Base-by-base conservation (phyloP, 2,329 filamentous ascomycete species). In the Beauveria scarabaeidicola region DNA sequence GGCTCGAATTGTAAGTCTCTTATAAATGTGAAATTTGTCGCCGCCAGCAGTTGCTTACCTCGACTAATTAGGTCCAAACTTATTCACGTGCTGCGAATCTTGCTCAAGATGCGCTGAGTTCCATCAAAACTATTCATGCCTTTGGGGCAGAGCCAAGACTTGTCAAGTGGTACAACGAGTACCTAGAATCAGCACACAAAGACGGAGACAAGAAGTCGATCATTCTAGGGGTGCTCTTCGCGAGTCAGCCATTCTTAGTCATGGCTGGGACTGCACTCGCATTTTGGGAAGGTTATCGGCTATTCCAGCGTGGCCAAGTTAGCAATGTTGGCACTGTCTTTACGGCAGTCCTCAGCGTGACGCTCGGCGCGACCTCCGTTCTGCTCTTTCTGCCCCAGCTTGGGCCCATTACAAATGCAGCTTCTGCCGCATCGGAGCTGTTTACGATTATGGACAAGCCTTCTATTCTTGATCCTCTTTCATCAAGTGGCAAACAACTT, bases 51-150 rank as follows among this genome's bases (percentile, higher is more conserved):
- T 11, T 23, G 15, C 19, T 48, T 13, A 48, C 44, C 44, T 48
- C 15, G 15, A 29, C 15, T 23, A 27, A 52, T 13, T 32, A 47
- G 23, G 41, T 59, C 32, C 43, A 59, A 40, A 48, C 47, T 21
- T 59, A 59, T 48, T 52, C 60, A 17, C 29, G 43, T 7, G 60
- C 55, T n/a, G 60, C 55, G 13, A 58, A 36, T 40, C 27, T 58
- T 15, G 59, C 53, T 8, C 41, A 61, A 29, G 53, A 58, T n/a
- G 44, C 52, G 8, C 27, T 61, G 11, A 38, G 52, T n/a, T 51
- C 41, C 41, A 47, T 61, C 53, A 58, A 58, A 23, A 61, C 59
- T 50, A 43, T 61, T 15, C 54, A 52, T 46, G 53, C 59, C 17
- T 61, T 61, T 19, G 53, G 46, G 13, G 53, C 53, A 23, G 23